Percentiles rank a stretch among this genome's conserved stretches.
Evolutionary conservation across 305 asterid species (phyloP).

Genomic region (Solanum hybrid): DNA sequence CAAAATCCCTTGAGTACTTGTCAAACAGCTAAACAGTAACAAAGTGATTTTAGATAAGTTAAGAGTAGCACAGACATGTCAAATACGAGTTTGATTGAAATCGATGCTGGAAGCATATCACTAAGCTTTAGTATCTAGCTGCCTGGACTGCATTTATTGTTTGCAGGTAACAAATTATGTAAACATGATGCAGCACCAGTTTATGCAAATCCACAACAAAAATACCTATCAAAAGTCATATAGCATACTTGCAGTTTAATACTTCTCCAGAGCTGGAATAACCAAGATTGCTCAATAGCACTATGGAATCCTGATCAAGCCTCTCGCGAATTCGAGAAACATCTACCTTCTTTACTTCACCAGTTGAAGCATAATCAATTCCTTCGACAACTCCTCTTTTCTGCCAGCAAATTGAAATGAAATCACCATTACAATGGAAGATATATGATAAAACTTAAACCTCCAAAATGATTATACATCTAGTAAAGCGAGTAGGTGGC

Average conservation of each 20-base stretch:
- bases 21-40: neutral
- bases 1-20: neutral
- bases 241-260: conserved; percentile 96
- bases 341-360: conserved; percentile 92
- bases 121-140: neutral
- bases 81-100: neutral
- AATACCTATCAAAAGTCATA: conserved; percentile 46
- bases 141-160: conserved; percentile 2
- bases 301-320: conserved; percentile 73
- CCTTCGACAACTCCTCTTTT: conserved; percentile 97
- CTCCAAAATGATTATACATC: neutral
- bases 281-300: conserved; percentile 78
- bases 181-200: conserved; percentile 13
- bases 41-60: neutral
- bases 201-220: conserved; percentile 33
- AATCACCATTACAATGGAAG: neutral
- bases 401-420: conserved; percentile 32
- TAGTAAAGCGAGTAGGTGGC: neutral
- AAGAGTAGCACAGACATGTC: neutral
- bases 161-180: neutral
- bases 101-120: neutral
- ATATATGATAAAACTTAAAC: neutral
- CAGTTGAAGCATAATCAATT: conserved; percentile 80
- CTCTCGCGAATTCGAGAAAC: conserved; percentile 74
- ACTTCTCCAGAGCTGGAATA: conserved; percentile 97